These are phyloP conservation scores for Pseudocohnilembus persalinus DNA, from an alignment of 169 alveolate genomes.

Conservation along the genomic window DNA sequence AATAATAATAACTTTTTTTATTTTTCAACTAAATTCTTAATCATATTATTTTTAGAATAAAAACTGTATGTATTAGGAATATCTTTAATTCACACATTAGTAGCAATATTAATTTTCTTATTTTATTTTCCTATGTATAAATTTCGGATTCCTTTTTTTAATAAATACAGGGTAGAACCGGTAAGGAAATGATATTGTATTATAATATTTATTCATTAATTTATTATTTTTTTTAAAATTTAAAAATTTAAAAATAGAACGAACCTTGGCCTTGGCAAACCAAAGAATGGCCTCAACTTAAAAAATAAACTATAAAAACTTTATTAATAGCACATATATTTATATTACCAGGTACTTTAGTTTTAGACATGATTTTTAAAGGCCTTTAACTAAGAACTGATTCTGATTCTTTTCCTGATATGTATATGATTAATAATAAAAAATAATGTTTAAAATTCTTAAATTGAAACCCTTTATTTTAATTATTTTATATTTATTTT, in stretches of 20 bases:
- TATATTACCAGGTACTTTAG: slow-evolving; percentile 6
- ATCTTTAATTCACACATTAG: background rate
- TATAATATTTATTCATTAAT: background rate
- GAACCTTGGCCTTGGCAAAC: slow-evolving; percentile 12
- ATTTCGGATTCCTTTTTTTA: background rate
- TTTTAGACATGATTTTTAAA: background rate
- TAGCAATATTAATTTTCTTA: background rate
- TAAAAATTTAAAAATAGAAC: background rate
- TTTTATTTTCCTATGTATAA: background rate
- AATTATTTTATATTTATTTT: background rate
- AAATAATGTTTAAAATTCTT: background rate
- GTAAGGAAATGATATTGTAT: background rate
- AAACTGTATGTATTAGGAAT: background rate
- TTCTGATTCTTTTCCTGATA: slow-evolving; percentile 7
- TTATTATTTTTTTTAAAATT: no score
- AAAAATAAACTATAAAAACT: slow-evolving; percentile 4
- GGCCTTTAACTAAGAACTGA: slow-evolving; percentile 4
- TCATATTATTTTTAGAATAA: no score
- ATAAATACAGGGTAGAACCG: background rate
- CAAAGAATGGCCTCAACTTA: slow-evolving; percentile 1
- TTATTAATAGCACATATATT: slow-evolving; percentile 7
- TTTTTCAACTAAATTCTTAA: background rate
- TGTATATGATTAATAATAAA: background rate
- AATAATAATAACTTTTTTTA: no score
- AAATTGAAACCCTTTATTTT: background rate